A percentile compares a stretch with the other conserved stretches of the same genome.
phyloP scores from a whole-genome alignment of 164 flowering plant species.

The Chimonanthus salicifolius region DNA sequence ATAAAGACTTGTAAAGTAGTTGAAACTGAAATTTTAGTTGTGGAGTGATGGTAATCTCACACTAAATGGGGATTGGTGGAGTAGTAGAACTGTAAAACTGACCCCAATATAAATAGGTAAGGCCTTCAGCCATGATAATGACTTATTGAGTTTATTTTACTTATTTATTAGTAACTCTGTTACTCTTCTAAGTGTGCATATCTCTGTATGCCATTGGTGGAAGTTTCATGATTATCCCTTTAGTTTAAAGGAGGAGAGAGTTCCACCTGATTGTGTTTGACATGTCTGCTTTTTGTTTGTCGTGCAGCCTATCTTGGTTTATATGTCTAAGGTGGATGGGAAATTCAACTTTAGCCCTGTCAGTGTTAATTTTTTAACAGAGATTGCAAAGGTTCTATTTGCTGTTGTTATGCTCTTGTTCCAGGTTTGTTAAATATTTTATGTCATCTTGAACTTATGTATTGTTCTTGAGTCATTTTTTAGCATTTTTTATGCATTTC shows the following conservation, averaged over 20 bases:
- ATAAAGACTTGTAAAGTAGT: too few relatives aligned
- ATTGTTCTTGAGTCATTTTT: too few relatives aligned
- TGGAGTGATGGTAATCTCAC: too few relatives aligned
- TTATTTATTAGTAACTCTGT: too few relatives aligned
- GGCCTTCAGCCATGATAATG: too few relatives aligned
- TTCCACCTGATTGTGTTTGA: neutral
- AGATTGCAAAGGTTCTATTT: constrained; percentile 74
- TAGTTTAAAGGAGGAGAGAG: neutral
- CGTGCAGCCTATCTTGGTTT: constrained; percentile 86
- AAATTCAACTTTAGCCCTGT: constrained; percentile 89
- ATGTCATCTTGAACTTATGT: neutral
- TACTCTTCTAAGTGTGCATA: neutral
- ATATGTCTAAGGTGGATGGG: constrained; percentile 97
- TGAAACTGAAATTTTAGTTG: too few relatives aligned
- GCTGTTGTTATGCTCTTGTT: constrained; percentile 84
- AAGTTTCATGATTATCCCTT: neutral
- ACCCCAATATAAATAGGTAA: too few relatives aligned
- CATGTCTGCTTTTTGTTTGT: constrained; percentile 8
- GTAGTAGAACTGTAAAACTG: too few relatives aligned
- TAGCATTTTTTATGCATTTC: too few relatives aligned
- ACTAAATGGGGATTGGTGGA: too few relatives aligned
- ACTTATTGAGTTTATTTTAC: too few relatives aligned
- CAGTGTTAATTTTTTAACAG: constrained; percentile 95
- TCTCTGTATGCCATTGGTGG: neutral
- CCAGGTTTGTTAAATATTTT: constrained; percentile 43